These are phyloP conservation scores for Bipolaris cookei DNA, from an alignment of 2,329 filamentous ascomycete species.

Conservation along the genomic window DNA sequence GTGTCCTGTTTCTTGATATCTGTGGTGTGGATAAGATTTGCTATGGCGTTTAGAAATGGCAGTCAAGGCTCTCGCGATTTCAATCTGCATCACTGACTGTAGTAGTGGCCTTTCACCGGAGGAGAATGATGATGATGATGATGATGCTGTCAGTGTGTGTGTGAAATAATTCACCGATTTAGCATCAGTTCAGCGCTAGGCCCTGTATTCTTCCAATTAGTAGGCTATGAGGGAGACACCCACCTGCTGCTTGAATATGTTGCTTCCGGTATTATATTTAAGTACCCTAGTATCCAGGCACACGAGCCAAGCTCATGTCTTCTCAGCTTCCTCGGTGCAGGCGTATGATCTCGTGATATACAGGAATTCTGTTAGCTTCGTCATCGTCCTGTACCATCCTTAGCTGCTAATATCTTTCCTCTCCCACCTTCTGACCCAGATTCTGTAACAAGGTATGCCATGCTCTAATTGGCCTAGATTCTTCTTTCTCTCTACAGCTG, in stretches of 20 bases:
- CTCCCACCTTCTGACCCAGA: conserved; percentile 33
- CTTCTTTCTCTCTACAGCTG: not conserved
- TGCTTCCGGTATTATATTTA: conserved; percentile 32
- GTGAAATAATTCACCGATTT: conserved; percentile 28
- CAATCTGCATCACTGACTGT: conserved; percentile 24
- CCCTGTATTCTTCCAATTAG: conserved; percentile 21
- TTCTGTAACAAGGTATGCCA: conserved; percentile 41
- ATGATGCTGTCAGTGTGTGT: conserved; percentile 11
- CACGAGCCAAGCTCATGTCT: conserved; percentile 29
- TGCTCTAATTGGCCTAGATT: not conserved
- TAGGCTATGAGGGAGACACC: conserved; percentile 14
- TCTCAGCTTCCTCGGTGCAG: conserved; percentile 38
- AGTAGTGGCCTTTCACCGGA: conserved; percentile 20
- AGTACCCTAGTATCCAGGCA: conserved; percentile 33
- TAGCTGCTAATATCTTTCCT: conserved; percentile 25
- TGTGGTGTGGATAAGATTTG: conserved; percentile 31
- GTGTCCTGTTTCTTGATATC: conserved; percentile 23
- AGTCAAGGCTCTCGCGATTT: conserved; percentile 24
- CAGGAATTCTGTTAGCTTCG: conserved; percentile 25
- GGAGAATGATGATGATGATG: conserved; percentile 25
- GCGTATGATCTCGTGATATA: conserved; percentile 30
- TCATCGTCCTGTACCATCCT: conserved; percentile 37
- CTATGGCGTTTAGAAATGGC: conserved; percentile 29
- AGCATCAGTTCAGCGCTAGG: conserved; percentile 19
- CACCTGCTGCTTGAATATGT: conserved; percentile 33